Base-by-base conservation (phyloP, 2,329 filamentous ascomycete species). In the Arthrocladium fulminans region DNA sequence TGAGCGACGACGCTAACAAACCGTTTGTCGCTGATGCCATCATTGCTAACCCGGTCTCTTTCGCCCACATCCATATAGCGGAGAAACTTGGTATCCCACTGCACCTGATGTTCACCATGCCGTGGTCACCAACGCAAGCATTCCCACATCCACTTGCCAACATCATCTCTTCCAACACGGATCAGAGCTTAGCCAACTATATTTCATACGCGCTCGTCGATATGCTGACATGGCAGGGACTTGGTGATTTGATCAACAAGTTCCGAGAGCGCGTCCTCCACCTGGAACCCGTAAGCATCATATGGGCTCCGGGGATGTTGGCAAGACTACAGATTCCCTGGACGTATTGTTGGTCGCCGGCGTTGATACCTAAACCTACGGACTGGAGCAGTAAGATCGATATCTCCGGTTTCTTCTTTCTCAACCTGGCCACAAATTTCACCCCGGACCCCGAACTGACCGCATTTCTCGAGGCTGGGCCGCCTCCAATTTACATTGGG, bases 31-130 rank as follows among this genome's bases (percentile, higher is more conserved):
- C 88, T 0, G 88, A 92, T 60, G 83, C 80, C n/a, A 90, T 92
- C 57, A 90, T 92, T 51, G 85, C 86, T 0, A 92, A 92, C 54
- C 86, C 86, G 0, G 84, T 84, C 0, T 83, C 77, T 53, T 87
- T 89, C 63, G 84, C 83, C 0, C 85, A 88, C 59, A 72, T 88
- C 1, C 85, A 88, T 65, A 88, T 85, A 54, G 86, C 86, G 0
- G 85, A 92, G 64, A 80, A 83, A 22, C 64, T 92, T 20, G 85
- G 85, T 0, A 79, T 89, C 17, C 86, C 86, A 0, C 64, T 90
- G 2, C 84, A 89, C 61, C 69, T 94, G 65, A 94, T 94, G 85
- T 95, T 94, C 67, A 95, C 88, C 51, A 94, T 95, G 87, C 88
- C 88, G 0, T 94, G 87, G 83, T 86, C 86, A 1, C 83, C 88